A percentile compares a stretch with the other conserved stretches of the same genome.
These are phyloP conservation scores for Paspalum notatum DNA, from an alignment of 176 grass and related monocot genomes.

Conservation along the genomic window DNA sequence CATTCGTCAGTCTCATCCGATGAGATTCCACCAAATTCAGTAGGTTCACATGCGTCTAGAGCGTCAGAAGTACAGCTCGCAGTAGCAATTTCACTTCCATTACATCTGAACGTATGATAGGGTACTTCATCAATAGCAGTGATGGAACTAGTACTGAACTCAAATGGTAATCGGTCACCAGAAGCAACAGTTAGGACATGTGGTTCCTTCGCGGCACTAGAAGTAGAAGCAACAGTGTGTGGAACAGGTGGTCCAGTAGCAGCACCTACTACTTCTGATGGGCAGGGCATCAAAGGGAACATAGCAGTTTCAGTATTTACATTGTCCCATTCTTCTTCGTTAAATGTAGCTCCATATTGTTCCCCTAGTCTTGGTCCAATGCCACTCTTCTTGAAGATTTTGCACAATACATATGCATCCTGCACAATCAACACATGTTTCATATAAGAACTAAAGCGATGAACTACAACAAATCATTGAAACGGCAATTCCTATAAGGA, in stretches of 20 bases:
- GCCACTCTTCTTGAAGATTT: slow-evolving; percentile 94
- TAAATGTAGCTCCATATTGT: slow-evolving; percentile 90
- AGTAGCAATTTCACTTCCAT: not conserved
- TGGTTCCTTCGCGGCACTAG: not conserved
- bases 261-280: slow-evolving; percentile 20
- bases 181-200: not conserved
- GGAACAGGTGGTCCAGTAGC: not conserved
- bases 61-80: not conserved
- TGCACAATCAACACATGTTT: slow-evolving; percentile 25
- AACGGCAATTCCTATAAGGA: not conserved
- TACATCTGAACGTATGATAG: not conserved
- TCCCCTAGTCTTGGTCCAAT: slow-evolving; percentile 77
- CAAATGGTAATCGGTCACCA: slow-evolving; percentile 14
- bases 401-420: slow-evolving; percentile 81
- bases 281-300: slow-evolving; percentile 31
- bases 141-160: not conserved
- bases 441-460: not conserved
- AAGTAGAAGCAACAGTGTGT: not conserved
- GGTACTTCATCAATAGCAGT: not conserved
- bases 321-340: slow-evolving; percentile 80
- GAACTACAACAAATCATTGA: not conserved
- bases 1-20: slow-evolving; percentile 50
- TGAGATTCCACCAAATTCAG: slow-evolving; percentile 42
- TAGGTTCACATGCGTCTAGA: not conserved
- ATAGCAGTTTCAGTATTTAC: slow-evolving; percentile 35